phyloP scores from a whole-genome alignment of 352 stramenopile genomes.

The Blastocystis sp. region DNA sequence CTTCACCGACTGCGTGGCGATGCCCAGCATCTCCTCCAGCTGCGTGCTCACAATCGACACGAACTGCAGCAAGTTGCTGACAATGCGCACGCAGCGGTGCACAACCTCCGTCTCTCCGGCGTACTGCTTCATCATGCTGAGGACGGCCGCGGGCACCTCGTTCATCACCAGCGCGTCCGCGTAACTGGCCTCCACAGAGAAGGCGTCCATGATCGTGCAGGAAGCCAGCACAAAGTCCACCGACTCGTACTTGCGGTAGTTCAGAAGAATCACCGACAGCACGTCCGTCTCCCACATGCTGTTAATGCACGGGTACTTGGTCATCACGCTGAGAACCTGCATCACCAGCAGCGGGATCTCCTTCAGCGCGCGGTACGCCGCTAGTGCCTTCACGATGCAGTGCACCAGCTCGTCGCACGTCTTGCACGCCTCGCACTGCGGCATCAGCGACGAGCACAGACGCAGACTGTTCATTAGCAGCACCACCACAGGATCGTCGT shows the following conservation, averaged over 20 bases:
- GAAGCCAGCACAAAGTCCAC: not conserved
- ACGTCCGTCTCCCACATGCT: conserved; percentile 53
- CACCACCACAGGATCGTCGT: not conserved
- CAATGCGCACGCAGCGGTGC: conserved; percentile 15
- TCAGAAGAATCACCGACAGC: conserved; percentile 12
- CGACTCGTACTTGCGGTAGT: conserved; percentile 10
- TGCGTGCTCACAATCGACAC: not conserved
- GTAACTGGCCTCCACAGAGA: conserved; percentile 36
- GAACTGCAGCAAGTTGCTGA: conserved; percentile 21
- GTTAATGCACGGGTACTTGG: conserved; percentile 10
- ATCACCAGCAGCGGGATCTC: not conserved
- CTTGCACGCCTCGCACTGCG: not conserved
- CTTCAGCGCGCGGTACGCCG: conserved; percentile 4
- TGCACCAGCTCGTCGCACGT: not conserved
- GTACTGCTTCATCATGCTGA: conserved; percentile 40
- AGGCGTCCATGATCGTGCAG: conserved; percentile 14
- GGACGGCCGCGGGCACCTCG: not conserved
- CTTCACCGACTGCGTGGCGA: conserved; percentile 9
- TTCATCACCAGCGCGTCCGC: conserved; percentile 35
- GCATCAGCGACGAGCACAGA: not conserved
- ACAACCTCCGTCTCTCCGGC: not conserved
- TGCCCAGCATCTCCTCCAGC: conserved; percentile 10
- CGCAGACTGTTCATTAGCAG: conserved; percentile 2
- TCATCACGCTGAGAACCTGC: conserved; percentile 27
- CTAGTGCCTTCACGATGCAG: conserved; percentile 26